Base-by-base conservation (phyloP, 495 filamentous ascomycete species). In the Paragyromitra xinjiangensis region DNA sequence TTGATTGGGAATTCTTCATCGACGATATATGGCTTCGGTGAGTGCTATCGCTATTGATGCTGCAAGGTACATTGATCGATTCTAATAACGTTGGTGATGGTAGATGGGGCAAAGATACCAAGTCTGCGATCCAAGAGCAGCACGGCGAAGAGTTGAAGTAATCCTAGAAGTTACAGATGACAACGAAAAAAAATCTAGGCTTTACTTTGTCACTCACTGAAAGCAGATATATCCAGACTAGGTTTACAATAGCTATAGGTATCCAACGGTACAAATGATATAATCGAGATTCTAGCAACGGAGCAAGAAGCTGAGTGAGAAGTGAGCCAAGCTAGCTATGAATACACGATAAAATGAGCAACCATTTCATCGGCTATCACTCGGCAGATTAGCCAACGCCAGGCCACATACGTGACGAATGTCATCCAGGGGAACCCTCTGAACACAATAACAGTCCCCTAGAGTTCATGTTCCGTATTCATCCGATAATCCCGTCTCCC, bases 1-100 rank as follows among this genome's bases (percentile, higher is more conserved):
- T 75, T 4, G 80, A 84, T 61, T 84, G 83, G 83, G 82, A 85
- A 64, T 82, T 84, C 64, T 84, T 84, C 68, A 63, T 84, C 34
- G 83, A 84, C 70, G 79, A 84, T 75, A 26, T 84, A 12, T 77
- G 70, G 58, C 6, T 83, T 61, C 68, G 69, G 73, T 82, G 24
- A 50, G 78, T 70, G 16, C 24, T 22, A 26, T 9, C 5, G 6
- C 48, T 26, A 66, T 53, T 26, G 14, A 22, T 69, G 24, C n/a
- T 73, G n/a, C 9, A 45, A 48, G n/a, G 14, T 22, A 7, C 8
- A 62, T 34, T 48, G 11, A n/a, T 7, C 24, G 22, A 19, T n/a
- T 2, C 16, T 79, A 61, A 73, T 16, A 59, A 12, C 56, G 11
- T 19, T 50, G 51, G 19, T 16, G 19, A 73, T 66, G 48, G 9